Evolutionary conservation across 371 early-diverging fungal genomes (phyloP), one percentile per base, ranked within the genome.

Genomic region (Umbelopsis sp.): DNA sequence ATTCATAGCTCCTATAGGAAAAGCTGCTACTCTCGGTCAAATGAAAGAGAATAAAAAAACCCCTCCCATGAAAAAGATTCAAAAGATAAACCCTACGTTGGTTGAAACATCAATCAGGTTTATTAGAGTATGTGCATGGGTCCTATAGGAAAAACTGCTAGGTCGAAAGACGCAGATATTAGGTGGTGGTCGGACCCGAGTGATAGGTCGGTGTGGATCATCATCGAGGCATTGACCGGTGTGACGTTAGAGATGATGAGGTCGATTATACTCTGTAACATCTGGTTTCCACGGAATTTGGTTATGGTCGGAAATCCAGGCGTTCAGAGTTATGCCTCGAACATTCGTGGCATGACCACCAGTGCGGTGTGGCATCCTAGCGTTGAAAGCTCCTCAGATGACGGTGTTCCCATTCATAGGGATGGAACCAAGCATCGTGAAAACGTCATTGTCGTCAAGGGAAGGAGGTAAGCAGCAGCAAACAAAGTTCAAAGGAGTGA

Each of bases 381-480:
- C 74, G 44, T 74, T 74, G 32, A 74, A 69, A 50, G 70, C 74
- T 1, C 74, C 74, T 52, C 70, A 73, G 0, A 66, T 48, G 22
- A 71, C 69, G 1, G 74, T 70, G 50, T 68, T 65, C 5, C 64
- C n/a, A 20, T 24, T 12, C 24, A 53, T 18, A 22, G 48, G 50
- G 12, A 69, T 63, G 51, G 46, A 14, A 20, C 65, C 20, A 3
- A 66, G 65, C 50, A 65, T 32, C 3, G 9, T 32, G 4, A 67
- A 12, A 14, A 62, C 57, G 24, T 63, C 57, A 24, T 41, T 45
- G 25, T 44, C 22, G 6, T 62, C 11, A 8, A 69, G 25, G 44
- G 57, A 57, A 38, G 69, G 70, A 6, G 70, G 70, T 0, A 65
- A 53, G 35, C 72, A 75, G 3, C 64, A 37, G 14, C 70, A 74